Evolutionary conservation across 1,284 basidiomycete species (phyloP), one percentile per base, ranked within the genome.

Genomic region (Ceratobasidium sp.): DNA sequence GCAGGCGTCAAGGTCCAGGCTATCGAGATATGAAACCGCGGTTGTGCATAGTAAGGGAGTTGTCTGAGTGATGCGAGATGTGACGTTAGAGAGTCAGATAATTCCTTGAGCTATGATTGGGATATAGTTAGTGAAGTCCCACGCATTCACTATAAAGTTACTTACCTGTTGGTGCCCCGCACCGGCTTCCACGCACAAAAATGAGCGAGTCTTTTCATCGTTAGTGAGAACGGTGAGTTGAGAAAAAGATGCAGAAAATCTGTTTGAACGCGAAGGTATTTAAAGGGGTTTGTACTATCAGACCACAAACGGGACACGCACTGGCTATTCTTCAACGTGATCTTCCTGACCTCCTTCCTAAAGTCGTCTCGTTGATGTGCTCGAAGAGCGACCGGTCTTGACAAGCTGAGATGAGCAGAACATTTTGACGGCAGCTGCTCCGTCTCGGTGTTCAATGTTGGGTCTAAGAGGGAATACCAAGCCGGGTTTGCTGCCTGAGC

Each of bases 1-100:
- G 38, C 16, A 38, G 49, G 62, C n/a, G 90, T 84, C 66, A 93
- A 83, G 11, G 89, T 88, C 93, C 94, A 95, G 9, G 87, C 92
- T 67, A 95, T 86, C 0, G 93, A 94, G 13, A 88, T 86, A 78
- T 95, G 94, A 78, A 94, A 95, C 38, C 88, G 86, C 18, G 94
- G 91, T 49, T 86, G 82, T 26, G 82, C 77, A 79, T 95, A 95
- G 80, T 91, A 95, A 69, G 86, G 85, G 77, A 88, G 87, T 75
- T 94, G 91, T 46, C 88, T 87, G 41, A 93, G 83, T 7, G 80
- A 77, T 14, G 81, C 82, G 47, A 94, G 81, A 1, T 83, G 82
- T 1, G 89, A 87, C 1, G 83, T 82, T 49, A 94, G 79, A 16
- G 82, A 81, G 57, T 86, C 82, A 0, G 87, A 69, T 35, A 69